Evolutionary conservation across 2,329 filamentous ascomycete species (phyloP).

Genomic region (Alternaria sp.): DNA sequence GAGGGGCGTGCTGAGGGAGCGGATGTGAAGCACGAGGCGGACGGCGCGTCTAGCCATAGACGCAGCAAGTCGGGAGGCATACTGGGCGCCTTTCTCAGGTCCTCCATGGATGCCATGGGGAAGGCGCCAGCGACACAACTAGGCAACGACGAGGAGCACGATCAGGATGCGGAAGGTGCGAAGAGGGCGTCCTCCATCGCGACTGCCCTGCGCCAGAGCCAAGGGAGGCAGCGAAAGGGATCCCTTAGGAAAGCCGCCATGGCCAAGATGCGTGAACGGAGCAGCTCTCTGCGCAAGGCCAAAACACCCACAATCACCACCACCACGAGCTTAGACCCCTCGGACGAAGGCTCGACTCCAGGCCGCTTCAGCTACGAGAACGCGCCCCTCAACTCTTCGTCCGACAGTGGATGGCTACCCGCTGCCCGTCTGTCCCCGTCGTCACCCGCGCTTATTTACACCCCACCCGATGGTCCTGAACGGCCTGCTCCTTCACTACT

Average conservation of each 20-base stretch:
- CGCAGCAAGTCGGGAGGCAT: conserved; percentile 68
- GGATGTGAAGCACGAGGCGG: conserved; percentile 2
- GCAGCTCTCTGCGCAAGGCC: conserved; percentile 35
- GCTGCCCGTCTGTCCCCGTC: conserved; percentile 23
- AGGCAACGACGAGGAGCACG: conserved; percentile 23
- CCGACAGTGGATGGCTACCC: conserved; percentile 37
- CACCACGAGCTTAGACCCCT: conserved; percentile 23
- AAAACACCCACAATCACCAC: conserved; percentile 24
- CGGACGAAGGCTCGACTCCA: conserved; percentile 26
- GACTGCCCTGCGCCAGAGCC: conserved; percentile 55
- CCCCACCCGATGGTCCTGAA: conserved; percentile 7
- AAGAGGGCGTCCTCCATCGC: conserved; percentile 32
- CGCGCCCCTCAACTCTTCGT: conserved; percentile 41
- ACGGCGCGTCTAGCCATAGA: conserved; percentile 20
- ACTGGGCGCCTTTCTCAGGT: conserved; percentile 59
- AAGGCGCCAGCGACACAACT: conserved; percentile 40
- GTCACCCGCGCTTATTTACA: conserved; percentile 9
- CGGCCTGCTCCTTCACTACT: conserved; percentile 45
- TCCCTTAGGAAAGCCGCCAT: conserved; percentile 88
- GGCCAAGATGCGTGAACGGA: conserved; percentile 58
- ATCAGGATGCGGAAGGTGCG: conserved; percentile 36
- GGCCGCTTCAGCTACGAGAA: conserved; percentile 50
- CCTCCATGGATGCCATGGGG: conserved; percentile 21
- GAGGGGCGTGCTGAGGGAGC: background rate
- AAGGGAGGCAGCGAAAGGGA: conserved; percentile 72